These are phyloP conservation scores for Aureobasidium subglaciale DNA, from an alignment of 2,329 filamentous ascomycete species.

Conservation along the genomic window DNA sequence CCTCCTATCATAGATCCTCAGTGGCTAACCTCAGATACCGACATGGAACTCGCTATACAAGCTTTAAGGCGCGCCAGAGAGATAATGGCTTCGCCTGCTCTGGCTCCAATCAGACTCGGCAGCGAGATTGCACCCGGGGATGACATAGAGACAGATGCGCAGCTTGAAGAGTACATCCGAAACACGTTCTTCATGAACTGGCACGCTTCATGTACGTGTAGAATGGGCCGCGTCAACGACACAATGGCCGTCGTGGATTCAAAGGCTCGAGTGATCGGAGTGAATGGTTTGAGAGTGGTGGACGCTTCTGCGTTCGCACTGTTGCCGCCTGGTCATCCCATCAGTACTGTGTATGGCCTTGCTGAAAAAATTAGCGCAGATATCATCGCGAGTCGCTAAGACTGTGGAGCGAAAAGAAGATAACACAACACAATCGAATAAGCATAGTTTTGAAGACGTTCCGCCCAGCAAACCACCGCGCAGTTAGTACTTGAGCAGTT, in stretches of 20 bases:
- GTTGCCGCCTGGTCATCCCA: slow-evolving; percentile 22
- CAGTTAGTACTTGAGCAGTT: too few species aligned
- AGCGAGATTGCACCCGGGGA: slow-evolving; percentile 26
- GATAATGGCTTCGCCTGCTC: slow-evolving; percentile 21
- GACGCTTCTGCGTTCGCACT: slow-evolving; percentile 27
- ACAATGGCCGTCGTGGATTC: slow-evolving; percentile 20
- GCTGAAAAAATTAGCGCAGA: slow-evolving; percentile 30
- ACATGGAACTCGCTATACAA: slow-evolving; percentile 28
- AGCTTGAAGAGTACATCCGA: slow-evolving; percentile 24
- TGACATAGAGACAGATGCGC: slow-evolving; percentile 21
- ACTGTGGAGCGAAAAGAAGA: too few species aligned
- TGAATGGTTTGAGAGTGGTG: slow-evolving; percentile 22
- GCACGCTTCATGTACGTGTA: slow-evolving; percentile 29
- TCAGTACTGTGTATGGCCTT: slow-evolving; percentile 26
- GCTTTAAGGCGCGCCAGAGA: slow-evolving; percentile 28
- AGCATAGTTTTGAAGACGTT: too few species aligned
- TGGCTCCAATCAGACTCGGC: slow-evolving; percentile 22
- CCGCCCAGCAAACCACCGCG: too few species aligned
- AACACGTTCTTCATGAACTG: slow-evolving; percentile 26
- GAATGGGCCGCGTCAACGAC: slow-evolving; percentile 27
- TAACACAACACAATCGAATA: too few species aligned
- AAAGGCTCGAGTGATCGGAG: slow-evolving; percentile 22
- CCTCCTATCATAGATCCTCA: slow-evolving; percentile 30
- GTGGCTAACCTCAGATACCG: slow-evolving; percentile 29
- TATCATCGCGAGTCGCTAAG: neutral